Evolutionary conservation across 306 rosid genomes (phyloP), one percentile per base, ranked within the genome.

Genomic region (Cicer yamashitae): DNA sequence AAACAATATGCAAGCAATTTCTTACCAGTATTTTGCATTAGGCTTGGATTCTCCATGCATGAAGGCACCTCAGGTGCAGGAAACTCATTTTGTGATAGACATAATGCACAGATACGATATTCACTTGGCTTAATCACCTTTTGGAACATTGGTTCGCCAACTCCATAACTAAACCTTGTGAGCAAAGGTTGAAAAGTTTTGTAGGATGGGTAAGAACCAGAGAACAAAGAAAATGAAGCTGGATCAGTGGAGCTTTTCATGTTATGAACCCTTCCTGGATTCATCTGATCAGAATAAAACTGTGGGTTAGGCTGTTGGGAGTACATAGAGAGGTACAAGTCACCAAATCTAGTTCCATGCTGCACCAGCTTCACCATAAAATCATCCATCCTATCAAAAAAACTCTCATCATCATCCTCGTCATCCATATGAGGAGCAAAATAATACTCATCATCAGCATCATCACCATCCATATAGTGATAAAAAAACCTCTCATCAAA

Each of bases 1-100:
- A 80, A 77, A 17, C 48, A 58, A 8, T 60, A 39, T 2, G 59
- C 22, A 51, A 64, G 38, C 71, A 47, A 51, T 48, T 51, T 57
- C 79, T 71, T 78, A 84, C 88, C 86, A 5, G 64, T 41, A 56
- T 44, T 38, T 71, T 38, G 82, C 84, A 58, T 44, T 71, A 77
- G 58, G 59, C 67, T 86, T 25, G 76, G 74, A 17, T 64, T 61
- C 8, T 60, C 74, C 44, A 70, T 50, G 53, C 70, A 78, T 75
- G 75, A 60, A 72, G 77, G 52, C 70, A 73, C 70, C 73, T 77
- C 74, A 15, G n/a, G 39, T 70, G 53, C 52, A 17, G 77, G 78
- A 13, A 63, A 66, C 56, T 70, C 75, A 74, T 48, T 50, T 41
- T 37, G 78, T n/a, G 68, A 11, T 66, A 41, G 63, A n/a, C 58